Evolutionary conservation across 768 basidiomycete genomes (phyloP).

Genomic region (Leccinum pellstonianum): DNA sequence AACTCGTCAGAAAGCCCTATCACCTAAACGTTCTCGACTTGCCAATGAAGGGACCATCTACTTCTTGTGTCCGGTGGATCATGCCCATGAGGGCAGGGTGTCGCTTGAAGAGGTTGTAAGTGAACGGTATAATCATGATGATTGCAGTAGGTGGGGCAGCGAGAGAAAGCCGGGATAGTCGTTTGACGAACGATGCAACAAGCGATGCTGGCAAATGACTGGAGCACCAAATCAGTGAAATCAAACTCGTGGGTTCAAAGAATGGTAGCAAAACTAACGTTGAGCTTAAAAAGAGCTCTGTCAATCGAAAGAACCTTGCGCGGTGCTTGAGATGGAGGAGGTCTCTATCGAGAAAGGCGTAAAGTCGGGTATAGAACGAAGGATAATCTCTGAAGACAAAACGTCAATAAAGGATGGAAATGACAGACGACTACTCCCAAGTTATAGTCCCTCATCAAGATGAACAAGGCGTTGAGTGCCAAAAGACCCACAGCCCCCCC

Average conservation of each 20-base stretch:
- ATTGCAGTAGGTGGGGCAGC: constrained; percentile 87
- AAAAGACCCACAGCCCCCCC: constrained; percentile 85
- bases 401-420: constrained; percentile 1
- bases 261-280: constrained; percentile 57
- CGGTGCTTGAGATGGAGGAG: constrained; percentile 91
- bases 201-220: constrained; percentile 87
- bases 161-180: constrained; percentile 80
- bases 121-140: constrained; percentile 88
- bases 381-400: constrained; percentile 78
- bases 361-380: constrained; percentile 89
- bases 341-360: constrained; percentile 83
- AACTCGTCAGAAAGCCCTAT: constrained; percentile 2
- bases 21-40: constrained; percentile 3
- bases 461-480: constrained; percentile 88
- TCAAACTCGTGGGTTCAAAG: not conserved
- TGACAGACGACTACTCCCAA: constrained; percentile 53
- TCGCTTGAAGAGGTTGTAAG: constrained; percentile 89
- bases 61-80: constrained; percentile 69
- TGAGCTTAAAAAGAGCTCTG: constrained; percentile 88
- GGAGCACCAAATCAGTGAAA: constrained; percentile 12
- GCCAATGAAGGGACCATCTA: constrained; percentile 37
- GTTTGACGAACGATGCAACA: constrained; percentile 94
- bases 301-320: constrained; percentile 90
- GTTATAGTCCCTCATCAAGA: constrained; percentile 90
- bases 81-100: constrained; percentile 92